Percentiles rank a stretch among this genome's conserved stretches.
phyloP scores from a whole-genome alignment of 2,329 filamentous ascomycete genomes.

The Hansfordia pulvinata region DNA sequence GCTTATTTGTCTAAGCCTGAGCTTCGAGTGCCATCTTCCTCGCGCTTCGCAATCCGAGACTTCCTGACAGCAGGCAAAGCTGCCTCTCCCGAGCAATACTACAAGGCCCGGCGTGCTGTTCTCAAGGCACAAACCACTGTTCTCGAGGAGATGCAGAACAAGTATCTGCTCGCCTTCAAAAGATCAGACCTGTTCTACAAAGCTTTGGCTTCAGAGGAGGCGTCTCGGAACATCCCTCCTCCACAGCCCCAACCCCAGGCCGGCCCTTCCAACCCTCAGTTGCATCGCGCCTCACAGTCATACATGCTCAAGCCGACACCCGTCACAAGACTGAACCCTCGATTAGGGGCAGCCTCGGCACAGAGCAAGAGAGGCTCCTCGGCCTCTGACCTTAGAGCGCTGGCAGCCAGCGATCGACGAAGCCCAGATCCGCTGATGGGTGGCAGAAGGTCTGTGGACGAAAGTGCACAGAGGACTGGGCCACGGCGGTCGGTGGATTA shows the following conservation, averaged over 20 bases:
- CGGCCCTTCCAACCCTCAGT: slow-evolving; percentile 13
- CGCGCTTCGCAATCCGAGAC: slow-evolving; percentile 54
- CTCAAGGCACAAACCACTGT: slow-evolving; percentile 70
- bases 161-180: slow-evolving; percentile 75
- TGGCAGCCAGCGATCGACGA: slow-evolving; percentile 20
- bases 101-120: slow-evolving; percentile 67
- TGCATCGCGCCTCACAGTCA: slow-evolving; percentile 20
- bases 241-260: slow-evolving; percentile 8
- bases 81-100: slow-evolving; percentile 71
- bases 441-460: slow-evolving; percentile 59
- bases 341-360: slow-evolving; percentile 16
- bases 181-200: slow-evolving; percentile 94
- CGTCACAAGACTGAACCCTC: slow-evolving; percentile 25
- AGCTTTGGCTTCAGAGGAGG: slow-evolving; percentile 79
- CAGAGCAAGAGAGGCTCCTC: slow-evolving; percentile 29
- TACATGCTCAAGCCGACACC: slow-evolving; percentile 29
- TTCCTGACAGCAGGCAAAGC: slow-evolving; percentile 69
- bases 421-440: slow-evolving; percentile 24
- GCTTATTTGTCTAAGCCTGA: slow-evolving; percentile 76
- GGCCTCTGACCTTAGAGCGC: slow-evolving; percentile 28
- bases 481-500: slow-evolving; percentile 17
- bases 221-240: slow-evolving; percentile 22
- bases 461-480: too few species aligned
- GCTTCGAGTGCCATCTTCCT: slow-evolving; percentile 59
- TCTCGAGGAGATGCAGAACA: slow-evolving; percentile 70